A percentile compares a stretch with the other conserved stretches of the same genome.
Evolutionary conservation across 1,139 yeast species (phyloP).

Genomic region (Taphrina communis): DNA sequence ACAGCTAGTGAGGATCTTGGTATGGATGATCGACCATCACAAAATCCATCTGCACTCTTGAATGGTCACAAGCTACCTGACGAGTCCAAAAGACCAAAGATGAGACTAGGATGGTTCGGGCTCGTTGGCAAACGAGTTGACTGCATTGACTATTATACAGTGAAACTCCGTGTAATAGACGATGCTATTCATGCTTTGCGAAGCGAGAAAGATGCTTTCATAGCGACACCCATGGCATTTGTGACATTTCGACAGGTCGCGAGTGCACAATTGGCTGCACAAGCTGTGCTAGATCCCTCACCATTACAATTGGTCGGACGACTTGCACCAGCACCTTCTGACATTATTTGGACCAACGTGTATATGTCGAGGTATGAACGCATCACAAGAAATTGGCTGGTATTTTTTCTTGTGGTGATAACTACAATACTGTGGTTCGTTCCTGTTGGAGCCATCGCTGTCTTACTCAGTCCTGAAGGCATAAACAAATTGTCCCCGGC

Average conservation of each 20-base stretch:
- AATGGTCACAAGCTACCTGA: slow-evolving; percentile 18
- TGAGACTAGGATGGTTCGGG: slow-evolving; percentile 58
- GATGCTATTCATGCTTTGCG: slow-evolving; percentile 61
- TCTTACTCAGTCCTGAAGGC: slow-evolving; percentile 70
- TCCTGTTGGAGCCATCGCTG: slow-evolving; percentile 76
- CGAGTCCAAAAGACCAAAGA: slow-evolving; percentile 54
- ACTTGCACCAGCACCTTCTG: slow-evolving; percentile 88
- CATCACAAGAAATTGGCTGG: slow-evolving; percentile 63
- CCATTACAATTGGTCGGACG: slow-evolving; percentile 73
- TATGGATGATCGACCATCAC: not conserved
- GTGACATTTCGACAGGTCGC: slow-evolving; percentile 85
- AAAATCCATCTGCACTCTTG: slow-evolving; percentile 16
- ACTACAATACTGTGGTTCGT: slow-evolving; percentile 70
- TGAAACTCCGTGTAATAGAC: slow-evolving; percentile 64
- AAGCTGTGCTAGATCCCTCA: slow-evolving; percentile 80
- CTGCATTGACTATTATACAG: slow-evolving; percentile 66
- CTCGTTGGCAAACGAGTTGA: slow-evolving; percentile 66
- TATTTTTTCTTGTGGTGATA: slow-evolving; percentile 68
- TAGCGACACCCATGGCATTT: slow-evolving; percentile 64
- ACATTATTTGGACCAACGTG: slow-evolving; percentile 78
- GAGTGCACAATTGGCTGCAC: slow-evolving; percentile 88
- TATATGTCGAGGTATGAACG: slow-evolving; percentile 65
- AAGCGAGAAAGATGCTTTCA: slow-evolving; percentile 52
- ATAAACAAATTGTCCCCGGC: slow-evolving; percentile 75
- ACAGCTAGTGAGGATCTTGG: not conserved